These are phyloP conservation scores for Fraxinus floribunda DNA, from an alignment of 305 asterid species.

Conservation along the genomic window DNA sequence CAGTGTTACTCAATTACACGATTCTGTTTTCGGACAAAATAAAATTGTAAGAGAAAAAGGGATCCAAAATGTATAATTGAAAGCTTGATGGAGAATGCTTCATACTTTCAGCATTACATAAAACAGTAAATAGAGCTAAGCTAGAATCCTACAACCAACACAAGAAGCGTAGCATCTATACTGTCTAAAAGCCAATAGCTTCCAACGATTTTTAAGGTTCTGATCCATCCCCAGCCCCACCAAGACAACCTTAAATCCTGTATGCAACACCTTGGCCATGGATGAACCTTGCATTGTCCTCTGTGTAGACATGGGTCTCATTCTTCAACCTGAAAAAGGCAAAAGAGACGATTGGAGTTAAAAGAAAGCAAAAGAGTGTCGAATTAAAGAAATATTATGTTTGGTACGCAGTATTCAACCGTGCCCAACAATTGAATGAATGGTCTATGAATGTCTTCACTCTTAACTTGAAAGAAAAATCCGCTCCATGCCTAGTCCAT, in stretches of 20 bases:
- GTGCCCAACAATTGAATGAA: neutral
- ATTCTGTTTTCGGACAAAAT: neutral
- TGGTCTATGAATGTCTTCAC: neutral
- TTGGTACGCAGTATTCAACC: neutral
- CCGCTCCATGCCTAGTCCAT: neutral
- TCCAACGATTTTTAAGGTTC: constrained; percentile 21
- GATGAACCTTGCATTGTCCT: constrained; percentile 95
- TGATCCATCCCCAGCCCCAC: neutral
- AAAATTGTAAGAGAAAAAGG: neutral
- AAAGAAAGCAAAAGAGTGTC: neutral
- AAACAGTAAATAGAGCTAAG: constrained; percentile 15
- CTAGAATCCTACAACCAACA: constrained; percentile 28
- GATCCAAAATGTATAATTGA: neutral
- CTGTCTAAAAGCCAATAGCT: constrained; percentile 35
- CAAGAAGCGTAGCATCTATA: constrained; percentile 23
- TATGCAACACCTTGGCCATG: constrained; percentile 90
- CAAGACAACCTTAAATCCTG: constrained; percentile 42
- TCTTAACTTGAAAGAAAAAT: neutral
- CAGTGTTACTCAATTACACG: neutral
- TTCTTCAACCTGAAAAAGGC: constrained; percentile 58
- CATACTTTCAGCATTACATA: constrained; percentile 36
- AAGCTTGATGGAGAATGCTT: constrained; percentile 8
- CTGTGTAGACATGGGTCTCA: constrained; percentile 87
- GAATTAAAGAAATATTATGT: neutral
- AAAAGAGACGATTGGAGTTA: neutral